Evolutionary conservation across 78 protist species (phyloP), one percentile per base, ranked within the genome.

Genomic region (Dictyostelium purpureum): DNA sequence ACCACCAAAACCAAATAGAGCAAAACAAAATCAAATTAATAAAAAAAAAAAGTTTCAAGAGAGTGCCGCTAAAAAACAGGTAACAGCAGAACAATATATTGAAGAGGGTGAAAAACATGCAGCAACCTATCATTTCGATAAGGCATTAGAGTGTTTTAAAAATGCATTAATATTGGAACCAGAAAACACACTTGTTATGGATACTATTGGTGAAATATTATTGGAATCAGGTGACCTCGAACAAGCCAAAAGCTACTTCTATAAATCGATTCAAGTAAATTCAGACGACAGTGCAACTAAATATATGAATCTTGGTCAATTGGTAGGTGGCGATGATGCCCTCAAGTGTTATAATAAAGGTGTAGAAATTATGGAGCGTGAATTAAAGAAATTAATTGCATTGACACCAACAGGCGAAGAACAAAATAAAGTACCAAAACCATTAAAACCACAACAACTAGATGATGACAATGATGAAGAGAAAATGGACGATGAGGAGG

Each of bases 251-350:
- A 45, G 35, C 42, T 73, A 85, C 45, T 70, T 85, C 35, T 5
- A 61, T 1, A 59, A 70, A 31, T 73, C 83, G 6, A 85, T 85
- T 45, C 66, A 85, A 47, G 19, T 51, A 12, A 75, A 85, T 35
- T 76, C 92, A 21, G 66, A 85, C 9, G 92, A 85, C 16, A 71
- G 37, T 18, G 45, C 80, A 7, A 19, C 77, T 0, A 73, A 70
- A 73, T 85, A 85, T 35, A 85, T 85, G 92, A 85, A 85, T 74
- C 26, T 70, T 6, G 92, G 92, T 19, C 92, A 85, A 38, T 42
- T 85, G 10, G 37, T 42, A 10, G 92, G 92, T 85, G 92, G 92
- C 33, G 76, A 70, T 38, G 92, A 85, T 28, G 92, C 82, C 6
- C 42, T 85, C 1, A 40, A 47, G 21, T 54, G 45, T 12, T 85